Conservation (phyloP, 83 land plant genomes). For the Picea mariana region DNA sequence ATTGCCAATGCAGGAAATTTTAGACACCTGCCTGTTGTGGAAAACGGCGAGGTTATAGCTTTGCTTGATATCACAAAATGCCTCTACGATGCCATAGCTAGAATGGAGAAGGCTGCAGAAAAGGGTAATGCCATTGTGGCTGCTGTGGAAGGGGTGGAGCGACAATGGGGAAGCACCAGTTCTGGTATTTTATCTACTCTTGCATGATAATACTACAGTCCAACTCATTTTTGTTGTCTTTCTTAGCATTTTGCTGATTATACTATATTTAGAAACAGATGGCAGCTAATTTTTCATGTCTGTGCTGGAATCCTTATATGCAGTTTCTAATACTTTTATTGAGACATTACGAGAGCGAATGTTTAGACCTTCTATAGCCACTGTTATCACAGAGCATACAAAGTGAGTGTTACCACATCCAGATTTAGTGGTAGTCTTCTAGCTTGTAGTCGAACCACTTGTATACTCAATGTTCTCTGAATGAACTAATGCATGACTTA, state of each 20-base stretch:
- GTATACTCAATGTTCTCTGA: background rate
- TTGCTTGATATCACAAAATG: slow-evolving; percentile 91
- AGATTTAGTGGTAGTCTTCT: background rate
- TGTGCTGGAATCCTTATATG: slow-evolving; percentile 12
- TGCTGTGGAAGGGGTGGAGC: slow-evolving; percentile 87
- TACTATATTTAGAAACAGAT: background rate
- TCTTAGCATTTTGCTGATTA: background rate
- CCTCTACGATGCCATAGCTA: slow-evolving; percentile 90
- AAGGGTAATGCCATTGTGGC: slow-evolving; percentile 91
- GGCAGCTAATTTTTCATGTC: background rate
- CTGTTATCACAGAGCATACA: slow-evolving; percentile 72
- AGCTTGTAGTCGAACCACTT: background rate
- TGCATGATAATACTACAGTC: background rate
- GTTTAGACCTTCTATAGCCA: slow-evolving; percentile 85
- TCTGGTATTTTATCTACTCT: slow-evolving; percentile 42
- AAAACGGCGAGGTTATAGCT: slow-evolving; percentile 95
- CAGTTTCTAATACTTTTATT: slow-evolving; percentile 69
- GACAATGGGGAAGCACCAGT: slow-evolving; percentile 69
- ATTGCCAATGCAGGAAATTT: slow-evolving; percentile 76
- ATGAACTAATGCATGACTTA: background rate
- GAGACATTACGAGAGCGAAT: slow-evolving; percentile 86
- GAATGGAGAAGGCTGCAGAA: slow-evolving; percentile 88
- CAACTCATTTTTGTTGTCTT: background rate
- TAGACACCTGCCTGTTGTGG: slow-evolving; percentile 93
- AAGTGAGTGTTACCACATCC: slow-evolving; percentile 58